Evolutionary conservation across 2,329 filamentous ascomycete species (phyloP), one percentile per base, ranked within the genome.

Genomic region (Aspergillus transmontanensis): DNA sequence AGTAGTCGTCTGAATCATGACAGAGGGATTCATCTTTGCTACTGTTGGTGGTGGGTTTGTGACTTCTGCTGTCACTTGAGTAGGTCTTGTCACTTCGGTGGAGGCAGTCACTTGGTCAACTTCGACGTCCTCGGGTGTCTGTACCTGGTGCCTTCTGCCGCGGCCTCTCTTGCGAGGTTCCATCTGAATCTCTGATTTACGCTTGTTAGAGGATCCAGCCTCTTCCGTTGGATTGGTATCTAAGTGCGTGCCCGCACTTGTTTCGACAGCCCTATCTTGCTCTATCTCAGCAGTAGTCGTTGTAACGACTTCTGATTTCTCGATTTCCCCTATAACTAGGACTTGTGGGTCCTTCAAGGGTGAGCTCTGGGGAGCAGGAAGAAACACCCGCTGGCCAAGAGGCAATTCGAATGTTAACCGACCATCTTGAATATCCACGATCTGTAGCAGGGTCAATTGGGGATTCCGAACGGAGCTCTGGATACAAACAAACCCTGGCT

Each of bases 361-460:
- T 39, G n/a, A 55, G 50, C 19, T n/a, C n/a, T 58, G 34, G 21
- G 30, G 51, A 51, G 64, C 58, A 26, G 65, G 64, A 45, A 79
- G 69, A 60, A 79, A 75, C 28, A 77, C 68, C 19, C 75, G 73
- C 54, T 75, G 73, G 6, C 78, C 79, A 51, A 76, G 66, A n/a
- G 80, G 79, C 30, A 81, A 69, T 5, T 72, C 69, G 62, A 82
- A 79, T 7, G 73, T 77, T 41, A 82, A 64, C 16, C 64, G 66
- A 10, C 64, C 58, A 21, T 71, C 72, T 36, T 77, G 68, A n/a
- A 77, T 74, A 12, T 70, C 72, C 48, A 76, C 65, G 32, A 82
- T 71, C 79, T 73, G 55, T 23, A 26, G 6, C 41, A 19, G 30
- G 21, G n/a, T 51, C 51, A 61, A 30, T n/a, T 28, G 41, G 34